Evolutionary conservation across 495 filamentous ascomycete species (phyloP), one percentile per base, ranked within the genome.

Genomic region (Xylaria nigripes): DNA sequence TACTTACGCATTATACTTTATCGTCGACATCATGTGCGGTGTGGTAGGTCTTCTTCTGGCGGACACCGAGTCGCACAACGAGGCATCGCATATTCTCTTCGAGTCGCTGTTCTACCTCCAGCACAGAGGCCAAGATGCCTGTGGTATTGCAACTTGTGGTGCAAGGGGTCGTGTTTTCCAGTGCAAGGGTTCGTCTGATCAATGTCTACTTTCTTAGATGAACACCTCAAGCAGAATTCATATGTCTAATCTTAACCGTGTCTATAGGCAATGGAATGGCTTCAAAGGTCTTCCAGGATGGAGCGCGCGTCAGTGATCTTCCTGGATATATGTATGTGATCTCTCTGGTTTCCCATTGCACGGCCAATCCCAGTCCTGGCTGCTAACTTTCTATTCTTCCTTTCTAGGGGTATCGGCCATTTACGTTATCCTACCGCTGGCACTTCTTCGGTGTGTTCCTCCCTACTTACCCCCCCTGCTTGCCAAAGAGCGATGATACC

Each of bases 351-450:
- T n/a, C 5, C 15, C 15, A 3, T 40, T 12, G 36, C 15, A 18
- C 5, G 36, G 15, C n/a, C 36, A 3, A 40, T 19, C 10, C 15
- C 2, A 29, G 2, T 4, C 6, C 27, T 4, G 21, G 34, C 51
- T 54, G 34, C 51, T 54, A 23, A 54, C 15, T 2, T 19, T 2
- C 0, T 23, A 34, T 19, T 13, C n/a, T 12, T 40, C 4, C 19
- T 23, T 48, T 0, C 79, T 63, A 94, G 95, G 89, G 92, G 90
- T 54, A 78, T 96, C 45, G 89, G 81, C 13, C 91, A 96, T 69
- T 74, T 96, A 56, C 78, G 91, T 55, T 96, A 96, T 71, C 91
- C 92, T 2, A 96, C 92, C 0, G 89, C 90, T 12, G 90, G 90
- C 16, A 91, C 83, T 63, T 91, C 85, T 61, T 88, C 87, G 22